Evolutionary conservation across 768 basidiomycete species (phyloP).

Genomic region (Naganishia randhawae): DNA sequence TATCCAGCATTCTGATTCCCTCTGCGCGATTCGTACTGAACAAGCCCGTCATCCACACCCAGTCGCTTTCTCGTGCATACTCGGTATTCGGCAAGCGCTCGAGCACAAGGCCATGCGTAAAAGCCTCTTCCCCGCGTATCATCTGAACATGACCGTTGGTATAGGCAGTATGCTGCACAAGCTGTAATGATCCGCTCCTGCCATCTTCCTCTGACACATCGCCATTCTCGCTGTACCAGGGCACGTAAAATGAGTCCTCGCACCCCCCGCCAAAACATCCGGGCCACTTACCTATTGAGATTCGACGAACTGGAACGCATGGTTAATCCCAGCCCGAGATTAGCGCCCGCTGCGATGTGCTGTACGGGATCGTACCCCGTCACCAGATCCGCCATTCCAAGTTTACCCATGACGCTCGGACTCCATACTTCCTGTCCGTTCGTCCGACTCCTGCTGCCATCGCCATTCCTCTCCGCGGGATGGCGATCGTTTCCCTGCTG

Average conservation of each 20-base stretch:
- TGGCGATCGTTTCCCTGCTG: not conserved
- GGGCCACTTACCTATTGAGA: not conserved
- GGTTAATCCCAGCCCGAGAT: not conserved
- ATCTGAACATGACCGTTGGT: not conserved
- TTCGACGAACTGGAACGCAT: not conserved
- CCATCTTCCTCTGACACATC: not conserved
- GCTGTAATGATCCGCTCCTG: not conserved
- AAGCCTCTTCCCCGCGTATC: not conserved
- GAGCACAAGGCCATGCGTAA: not conserved
- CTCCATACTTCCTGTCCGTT: conserved; percentile 3
- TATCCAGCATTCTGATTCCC: conserved; percentile 23
- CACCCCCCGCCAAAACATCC: too few species aligned
- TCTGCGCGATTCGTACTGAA: conserved; percentile 26
- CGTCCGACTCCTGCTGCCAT: not conserved
- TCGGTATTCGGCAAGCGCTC: conserved; percentile 27
- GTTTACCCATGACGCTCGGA: conserved; percentile 1
- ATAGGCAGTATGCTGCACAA: not conserved
- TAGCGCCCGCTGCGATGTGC: conserved; percentile 18
- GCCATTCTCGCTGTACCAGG: not conserved
- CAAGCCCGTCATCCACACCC: conserved; percentile 32
- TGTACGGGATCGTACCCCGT: conserved; percentile 22
- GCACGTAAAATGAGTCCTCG: not conserved
- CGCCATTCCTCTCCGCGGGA: not conserved
- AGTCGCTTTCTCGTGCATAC: conserved; percentile 30
- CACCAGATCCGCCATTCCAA: conserved; percentile 18